Evolutionary conservation across 2,329 filamentous ascomycete species (phyloP).

Genomic region (Fusarium albidum): DNA sequence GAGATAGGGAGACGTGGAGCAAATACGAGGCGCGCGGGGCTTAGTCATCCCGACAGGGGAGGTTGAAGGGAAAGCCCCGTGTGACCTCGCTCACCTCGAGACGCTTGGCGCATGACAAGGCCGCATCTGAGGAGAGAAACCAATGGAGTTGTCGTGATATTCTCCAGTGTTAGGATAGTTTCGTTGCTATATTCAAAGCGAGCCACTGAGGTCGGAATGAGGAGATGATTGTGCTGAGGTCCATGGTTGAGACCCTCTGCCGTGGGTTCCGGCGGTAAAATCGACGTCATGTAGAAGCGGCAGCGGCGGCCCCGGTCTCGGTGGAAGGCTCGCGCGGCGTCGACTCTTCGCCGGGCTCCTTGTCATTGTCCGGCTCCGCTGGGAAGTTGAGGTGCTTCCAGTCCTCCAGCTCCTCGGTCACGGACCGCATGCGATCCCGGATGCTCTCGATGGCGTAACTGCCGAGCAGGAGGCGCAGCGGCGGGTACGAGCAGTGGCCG

Average conservation of each 20-base stretch:
- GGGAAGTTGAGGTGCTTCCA: slow-evolving; percentile 87
- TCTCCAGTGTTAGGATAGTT: too few relatives aligned
- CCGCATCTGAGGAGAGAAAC: slow-evolving; percentile 10
- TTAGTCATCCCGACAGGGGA: slow-evolving; percentile 30
- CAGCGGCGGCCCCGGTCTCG: slow-evolving; percentile 3
- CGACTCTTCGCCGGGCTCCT: slow-evolving; percentile 31
- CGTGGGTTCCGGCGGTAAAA: not conserved
- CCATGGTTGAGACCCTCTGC: not conserved
- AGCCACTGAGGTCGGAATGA: slow-evolving; percentile 4
- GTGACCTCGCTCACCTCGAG: slow-evolving; percentile 12
- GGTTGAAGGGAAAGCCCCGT: too few relatives aligned
- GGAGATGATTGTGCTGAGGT: not conserved
- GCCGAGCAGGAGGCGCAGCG: slow-evolving; percentile 83
- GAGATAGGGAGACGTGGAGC: slow-evolving; percentile 31
- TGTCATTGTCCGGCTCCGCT: slow-evolving; percentile 37
- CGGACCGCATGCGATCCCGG: slow-evolving; percentile 83
- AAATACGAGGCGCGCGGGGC: slow-evolving; percentile 18
- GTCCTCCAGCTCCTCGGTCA: slow-evolving; percentile 94
- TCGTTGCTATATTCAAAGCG: too few relatives aligned
- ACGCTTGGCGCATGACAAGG: not conserved
- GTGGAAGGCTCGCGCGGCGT: slow-evolving; percentile 9
- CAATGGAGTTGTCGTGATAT: not conserved
- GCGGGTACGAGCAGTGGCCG: slow-evolving; percentile 93
- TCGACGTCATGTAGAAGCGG: slow-evolving; percentile 18
- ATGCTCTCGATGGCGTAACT: slow-evolving; percentile 97